Conservation (phyloP, 768 basidiomycete genomes). For the Suillus discolor region DNA sequence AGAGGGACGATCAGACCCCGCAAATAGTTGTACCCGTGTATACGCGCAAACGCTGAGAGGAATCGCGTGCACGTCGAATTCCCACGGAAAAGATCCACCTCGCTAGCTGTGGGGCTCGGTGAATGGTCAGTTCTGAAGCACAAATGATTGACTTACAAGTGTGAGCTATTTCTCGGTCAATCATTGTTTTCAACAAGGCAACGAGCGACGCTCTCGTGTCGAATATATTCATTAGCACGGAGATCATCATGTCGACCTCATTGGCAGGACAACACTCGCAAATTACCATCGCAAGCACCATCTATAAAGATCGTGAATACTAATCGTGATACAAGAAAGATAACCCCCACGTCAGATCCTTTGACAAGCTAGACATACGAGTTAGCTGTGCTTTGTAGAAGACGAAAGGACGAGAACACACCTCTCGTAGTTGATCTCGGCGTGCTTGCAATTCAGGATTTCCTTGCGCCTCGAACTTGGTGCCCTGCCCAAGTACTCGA, state of each 20-base stretch:
- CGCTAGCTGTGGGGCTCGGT: slow-evolving; percentile 55
- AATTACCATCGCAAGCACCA: slow-evolving; percentile 80
- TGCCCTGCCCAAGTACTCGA: slow-evolving; percentile 77
- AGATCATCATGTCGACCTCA: slow-evolving; percentile 84
- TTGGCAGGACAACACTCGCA: slow-evolving; percentile 81
- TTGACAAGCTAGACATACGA: slow-evolving; percentile 58
- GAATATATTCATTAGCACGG: slow-evolving; percentile 84
- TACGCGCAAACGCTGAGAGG: slow-evolving; percentile 80
- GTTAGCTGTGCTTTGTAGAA: slow-evolving; percentile 9
- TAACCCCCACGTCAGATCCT: slow-evolving; percentile 63
- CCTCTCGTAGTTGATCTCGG: slow-evolving; percentile 61
- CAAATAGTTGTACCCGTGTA: slow-evolving; percentile 94
- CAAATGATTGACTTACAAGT: slow-evolving; percentile 53
- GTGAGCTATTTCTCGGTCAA: slow-evolving; percentile 79
- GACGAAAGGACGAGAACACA: slow-evolving; percentile 32
- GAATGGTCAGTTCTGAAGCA: slow-evolving; percentile 3
- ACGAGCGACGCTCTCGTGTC: slow-evolving; percentile 76
- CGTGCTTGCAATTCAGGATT: slow-evolving; percentile 47
- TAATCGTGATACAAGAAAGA: background rate
- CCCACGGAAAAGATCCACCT: slow-evolving; percentile 81
- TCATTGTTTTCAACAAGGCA: slow-evolving; percentile 76
- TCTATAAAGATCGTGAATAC: slow-evolving; percentile 41
- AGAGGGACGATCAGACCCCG: slow-evolving; percentile 77
- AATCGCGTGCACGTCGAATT: slow-evolving; percentile 90
- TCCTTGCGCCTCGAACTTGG: slow-evolving; percentile 70